Evolutionary conservation across 2,329 filamentous ascomycete genomes (phyloP).

Genomic region (Ophiobolus disseminans): DNA sequence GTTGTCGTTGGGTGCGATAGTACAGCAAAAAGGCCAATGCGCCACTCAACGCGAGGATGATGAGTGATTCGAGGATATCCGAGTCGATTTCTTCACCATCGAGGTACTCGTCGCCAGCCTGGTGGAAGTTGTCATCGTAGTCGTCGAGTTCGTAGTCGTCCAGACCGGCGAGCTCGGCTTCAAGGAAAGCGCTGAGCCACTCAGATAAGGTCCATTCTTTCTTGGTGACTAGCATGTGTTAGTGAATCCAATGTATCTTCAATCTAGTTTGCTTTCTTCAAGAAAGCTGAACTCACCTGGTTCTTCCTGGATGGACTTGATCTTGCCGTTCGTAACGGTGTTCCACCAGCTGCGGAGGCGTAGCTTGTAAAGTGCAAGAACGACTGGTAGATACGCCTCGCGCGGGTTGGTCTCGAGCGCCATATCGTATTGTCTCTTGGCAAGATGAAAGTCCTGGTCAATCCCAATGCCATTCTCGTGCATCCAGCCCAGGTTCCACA

Average conservation of each 20-base stretch:
- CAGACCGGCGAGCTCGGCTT: constrained; percentile 62
- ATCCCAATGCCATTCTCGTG: constrained; percentile 95
- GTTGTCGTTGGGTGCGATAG: constrained; percentile 72
- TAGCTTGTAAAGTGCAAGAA: constrained; percentile 84
- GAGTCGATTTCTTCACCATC: constrained; percentile 70
- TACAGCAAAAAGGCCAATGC: constrained; percentile 80
- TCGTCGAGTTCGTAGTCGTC: constrained; percentile 63
- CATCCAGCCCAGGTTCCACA: constrained; percentile 99
- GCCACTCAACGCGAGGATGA: constrained; percentile 80
- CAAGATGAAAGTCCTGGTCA: constrained; percentile 94
- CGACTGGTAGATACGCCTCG: constrained; percentile 93
- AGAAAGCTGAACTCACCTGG: constrained; percentile 72
- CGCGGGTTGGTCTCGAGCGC: constrained; percentile 83
- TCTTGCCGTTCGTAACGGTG: constrained; percentile 83
- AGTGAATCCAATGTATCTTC: constrained; percentile 9
- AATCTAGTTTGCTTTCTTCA: too few species aligned
- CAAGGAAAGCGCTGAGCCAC: constrained; percentile 86
- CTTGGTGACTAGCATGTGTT: constrained; percentile 62
- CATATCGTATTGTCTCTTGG: constrained; percentile 94
- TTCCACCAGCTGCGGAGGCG: constrained; percentile 92
- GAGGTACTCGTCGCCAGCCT: constrained; percentile 62
- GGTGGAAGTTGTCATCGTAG: constrained; percentile 48
- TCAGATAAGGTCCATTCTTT: constrained; percentile 81
- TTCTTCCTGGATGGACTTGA: constrained; percentile 92
- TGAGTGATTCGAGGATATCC: constrained; percentile 80